These are phyloP conservation scores for Bifiguratus adelaidae DNA, from an alignment of 192 early-diverging fungal genomes.

Conservation along the genomic window DNA sequence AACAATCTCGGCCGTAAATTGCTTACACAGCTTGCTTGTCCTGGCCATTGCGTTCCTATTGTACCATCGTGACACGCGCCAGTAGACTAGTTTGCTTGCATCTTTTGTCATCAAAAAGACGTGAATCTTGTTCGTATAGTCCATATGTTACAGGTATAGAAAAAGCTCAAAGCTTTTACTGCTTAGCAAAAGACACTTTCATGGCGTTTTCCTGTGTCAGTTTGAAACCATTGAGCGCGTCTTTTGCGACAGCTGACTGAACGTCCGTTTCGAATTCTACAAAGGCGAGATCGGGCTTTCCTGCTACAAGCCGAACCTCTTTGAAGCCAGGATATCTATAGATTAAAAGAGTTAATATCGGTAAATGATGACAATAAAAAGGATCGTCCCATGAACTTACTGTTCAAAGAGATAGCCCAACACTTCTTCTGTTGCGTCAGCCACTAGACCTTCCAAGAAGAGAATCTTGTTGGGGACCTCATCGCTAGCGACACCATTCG, in stretches of 20 bases:
- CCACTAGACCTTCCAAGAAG: conserved; percentile 28
- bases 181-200: conserved; percentile 46
- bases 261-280: conserved; percentile 47
- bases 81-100: no score
- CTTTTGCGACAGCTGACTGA: conserved; percentile 41
- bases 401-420: conserved; percentile 43
- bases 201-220: conserved; percentile 29
- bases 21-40: no score
- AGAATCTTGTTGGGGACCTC: conserved; percentile 25
- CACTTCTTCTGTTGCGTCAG: conserved; percentile 30
- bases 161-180: no score
- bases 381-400: conserved; percentile 13
- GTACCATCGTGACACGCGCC: no score
- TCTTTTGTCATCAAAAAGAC: no score
- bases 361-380: background rate
- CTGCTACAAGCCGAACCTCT: conserved; percentile 55
- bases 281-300: conserved; percentile 52
- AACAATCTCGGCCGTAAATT: no score
- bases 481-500: background rate
- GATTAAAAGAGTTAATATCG: conserved; percentile 2
- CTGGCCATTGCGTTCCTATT: no score
- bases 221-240: conserved; percentile 46
- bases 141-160: no score
- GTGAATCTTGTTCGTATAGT: no score
- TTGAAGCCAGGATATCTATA: conserved; percentile 43